A percentile compares a stretch with the other conserved stretches of the same genome.
Conservation (phyloP, 352 stramenopile species). For the Pythium biforme region DNA sequence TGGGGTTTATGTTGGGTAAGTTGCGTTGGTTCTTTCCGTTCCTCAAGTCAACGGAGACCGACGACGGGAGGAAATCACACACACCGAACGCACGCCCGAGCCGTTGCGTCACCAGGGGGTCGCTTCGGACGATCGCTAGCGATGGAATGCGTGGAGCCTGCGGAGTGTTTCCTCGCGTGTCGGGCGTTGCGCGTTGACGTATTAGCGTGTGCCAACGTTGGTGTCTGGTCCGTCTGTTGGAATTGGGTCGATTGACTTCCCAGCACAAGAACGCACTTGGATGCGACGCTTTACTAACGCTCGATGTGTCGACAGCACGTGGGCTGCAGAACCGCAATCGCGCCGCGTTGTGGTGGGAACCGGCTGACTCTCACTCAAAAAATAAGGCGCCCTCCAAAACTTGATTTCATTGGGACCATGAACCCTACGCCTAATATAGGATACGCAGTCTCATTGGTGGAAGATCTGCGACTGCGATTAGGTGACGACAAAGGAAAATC, state of each 20-base stretch:
- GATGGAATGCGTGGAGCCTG: background rate
- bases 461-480: background rate
- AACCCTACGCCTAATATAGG: background rate
- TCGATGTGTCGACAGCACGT: constrained; percentile 1
- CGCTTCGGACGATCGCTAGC: background rate
- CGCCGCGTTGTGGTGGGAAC: background rate
- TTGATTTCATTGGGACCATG: too few relatives aligned
- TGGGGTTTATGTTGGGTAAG: too few relatives aligned
- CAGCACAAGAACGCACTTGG: too few relatives aligned
- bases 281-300: background rate
- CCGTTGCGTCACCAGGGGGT: too few relatives aligned
- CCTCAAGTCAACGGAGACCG: too few relatives aligned
- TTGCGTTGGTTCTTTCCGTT: too few relatives aligned
- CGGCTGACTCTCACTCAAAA: background rate
- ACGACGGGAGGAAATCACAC: too few relatives aligned
- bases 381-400: too few relatives aligned
- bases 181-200: background rate
- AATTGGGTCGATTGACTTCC: background rate
- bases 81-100: too few relatives aligned
- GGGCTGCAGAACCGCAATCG: too few relatives aligned
- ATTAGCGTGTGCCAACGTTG: background rate
- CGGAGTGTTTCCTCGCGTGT: background rate
- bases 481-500: background rate
- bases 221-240: constrained; percentile 1
- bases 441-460: background rate